Percentiles rank a stretch among this genome's conserved stretches.
These are phyloP conservation scores for Sporothrix euskadiensis DNA, from an alignment of 2,329 filamentous ascomycete species.

Conservation along the genomic window DNA sequence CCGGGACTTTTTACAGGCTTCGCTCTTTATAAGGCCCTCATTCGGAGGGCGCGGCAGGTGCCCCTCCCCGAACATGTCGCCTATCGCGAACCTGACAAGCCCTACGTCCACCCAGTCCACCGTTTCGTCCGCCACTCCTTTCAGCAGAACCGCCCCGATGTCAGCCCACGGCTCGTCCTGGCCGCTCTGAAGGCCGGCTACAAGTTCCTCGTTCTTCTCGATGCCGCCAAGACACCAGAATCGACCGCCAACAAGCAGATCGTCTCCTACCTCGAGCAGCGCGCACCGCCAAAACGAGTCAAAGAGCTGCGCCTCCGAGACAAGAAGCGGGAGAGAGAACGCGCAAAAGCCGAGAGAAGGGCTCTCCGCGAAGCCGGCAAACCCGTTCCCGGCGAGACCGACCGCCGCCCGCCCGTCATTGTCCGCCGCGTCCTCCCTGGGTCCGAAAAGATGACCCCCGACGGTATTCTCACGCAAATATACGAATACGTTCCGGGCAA, in stretches of 20 bases:
- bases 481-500: slow-evolving; percentile 49
- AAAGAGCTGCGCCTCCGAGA: background rate
- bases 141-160: slow-evolving; percentile 57
- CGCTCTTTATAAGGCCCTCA: slow-evolving; percentile 70
- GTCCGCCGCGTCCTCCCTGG: slow-evolving; percentile 33
- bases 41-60: slow-evolving; percentile 57
- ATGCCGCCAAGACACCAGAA: slow-evolving; percentile 42
- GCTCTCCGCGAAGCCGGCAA: slow-evolving; percentile 2
- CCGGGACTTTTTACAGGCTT: slow-evolving; percentile 50
- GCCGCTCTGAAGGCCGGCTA: slow-evolving; percentile 68
- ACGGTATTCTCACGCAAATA: slow-evolving; percentile 17
- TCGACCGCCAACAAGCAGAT: slow-evolving; percentile 47
- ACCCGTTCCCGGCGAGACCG: slow-evolving; percentile 29
- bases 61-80: slow-evolving; percentile 53
- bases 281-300: slow-evolving; percentile 31
- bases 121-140: slow-evolving; percentile 65
- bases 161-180: slow-evolving; percentile 60
- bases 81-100: slow-evolving; percentile 34
- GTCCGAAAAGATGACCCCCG: slow-evolving; percentile 30
- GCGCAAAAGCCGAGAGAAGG: background rate
- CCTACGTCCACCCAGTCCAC: slow-evolving; percentile 49
- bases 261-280: slow-evolving; percentile 44
- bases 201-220: slow-evolving; percentile 40
- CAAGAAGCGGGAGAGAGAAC: background rate
- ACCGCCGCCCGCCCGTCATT: slow-evolving; percentile 38